Evolutionary conservation across 495 filamentous ascomycete species (phyloP).

Genomic region (Annulohypoxylon moriforme): DNA sequence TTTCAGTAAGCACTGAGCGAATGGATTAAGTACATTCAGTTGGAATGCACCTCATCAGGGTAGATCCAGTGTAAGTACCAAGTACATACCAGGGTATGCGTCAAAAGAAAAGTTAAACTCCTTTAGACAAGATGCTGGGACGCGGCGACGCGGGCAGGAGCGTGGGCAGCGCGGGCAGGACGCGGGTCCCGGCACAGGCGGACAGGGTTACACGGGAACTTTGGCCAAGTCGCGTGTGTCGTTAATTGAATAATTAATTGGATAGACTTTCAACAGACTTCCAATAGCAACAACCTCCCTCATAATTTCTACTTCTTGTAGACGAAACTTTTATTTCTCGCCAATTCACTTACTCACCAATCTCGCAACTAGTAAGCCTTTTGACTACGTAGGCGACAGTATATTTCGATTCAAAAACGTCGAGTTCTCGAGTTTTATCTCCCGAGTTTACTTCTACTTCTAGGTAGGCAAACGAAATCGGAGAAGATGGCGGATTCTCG

Average conservation of each 20-base stretch:
- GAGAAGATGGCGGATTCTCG: constrained; percentile 48
- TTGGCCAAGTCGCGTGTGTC: constrained; percentile 33
- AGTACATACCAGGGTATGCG: too few relatives aligned
- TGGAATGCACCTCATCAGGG: too few relatives aligned
- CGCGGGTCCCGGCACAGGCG: constrained; percentile 6
- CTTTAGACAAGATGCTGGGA: too few relatives aligned
- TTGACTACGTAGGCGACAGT: not conserved
- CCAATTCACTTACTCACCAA: not conserved
- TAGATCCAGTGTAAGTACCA: too few relatives aligned
- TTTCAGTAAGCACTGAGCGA: too few relatives aligned
- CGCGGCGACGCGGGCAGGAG: too few relatives aligned
- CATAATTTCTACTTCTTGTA: not conserved
- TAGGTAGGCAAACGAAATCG: not conserved
- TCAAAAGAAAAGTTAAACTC: too few relatives aligned
- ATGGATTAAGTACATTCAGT: too few relatives aligned
- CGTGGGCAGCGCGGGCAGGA: too few relatives aligned
- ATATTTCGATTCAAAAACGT: not conserved
- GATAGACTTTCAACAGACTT: not conserved
- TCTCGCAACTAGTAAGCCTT: too few relatives aligned
- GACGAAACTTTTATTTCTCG: not conserved
- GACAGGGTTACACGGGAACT: constrained; percentile 18
- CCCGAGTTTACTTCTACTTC: not conserved
- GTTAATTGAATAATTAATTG: constrained; percentile 33
- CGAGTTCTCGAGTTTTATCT: not conserved
- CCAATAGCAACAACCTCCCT: not conserved